Evolutionary conservation across 352 stramenopile genomes (phyloP).

Genomic region (Phytopythium aichiense): DNA sequence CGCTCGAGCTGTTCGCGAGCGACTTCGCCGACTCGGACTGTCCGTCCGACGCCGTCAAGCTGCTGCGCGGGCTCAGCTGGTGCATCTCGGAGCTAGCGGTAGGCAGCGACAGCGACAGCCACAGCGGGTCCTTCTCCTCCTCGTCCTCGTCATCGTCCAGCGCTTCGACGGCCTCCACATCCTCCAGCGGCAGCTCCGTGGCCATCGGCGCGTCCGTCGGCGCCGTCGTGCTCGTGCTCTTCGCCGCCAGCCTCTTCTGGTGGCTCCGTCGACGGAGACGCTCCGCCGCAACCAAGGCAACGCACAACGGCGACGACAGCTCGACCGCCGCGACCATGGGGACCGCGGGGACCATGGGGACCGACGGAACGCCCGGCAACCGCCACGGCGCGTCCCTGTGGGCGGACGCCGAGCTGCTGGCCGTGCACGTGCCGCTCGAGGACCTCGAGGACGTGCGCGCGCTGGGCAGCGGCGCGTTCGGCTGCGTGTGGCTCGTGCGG

Average conservation of each 20-base stretch:
- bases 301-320: background rate
- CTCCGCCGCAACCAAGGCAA: background rate
- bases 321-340: background rate
- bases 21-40: slow-evolving; percentile 1
- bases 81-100: slow-evolving; percentile 3
- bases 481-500: no score
- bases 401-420: no score
- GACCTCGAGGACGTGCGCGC: no score
- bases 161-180: background rate
- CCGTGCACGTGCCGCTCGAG: no score
- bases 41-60: background rate
- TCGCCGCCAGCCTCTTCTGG: background rate
- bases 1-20: background rate
- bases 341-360: background rate
- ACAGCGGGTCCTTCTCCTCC: background rate
- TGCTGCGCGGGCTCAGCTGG: background rate
- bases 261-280: background rate
- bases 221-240: background rate
- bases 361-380: background rate
- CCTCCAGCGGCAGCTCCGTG: background rate
- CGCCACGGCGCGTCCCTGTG: no score
- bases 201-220: background rate
- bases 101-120: background rate
- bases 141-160: background rate
- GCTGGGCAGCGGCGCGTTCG: no score